phyloP scores from a whole-genome alignment of 495 filamentous ascomycete species.

The Neurospora sp. region DNA sequence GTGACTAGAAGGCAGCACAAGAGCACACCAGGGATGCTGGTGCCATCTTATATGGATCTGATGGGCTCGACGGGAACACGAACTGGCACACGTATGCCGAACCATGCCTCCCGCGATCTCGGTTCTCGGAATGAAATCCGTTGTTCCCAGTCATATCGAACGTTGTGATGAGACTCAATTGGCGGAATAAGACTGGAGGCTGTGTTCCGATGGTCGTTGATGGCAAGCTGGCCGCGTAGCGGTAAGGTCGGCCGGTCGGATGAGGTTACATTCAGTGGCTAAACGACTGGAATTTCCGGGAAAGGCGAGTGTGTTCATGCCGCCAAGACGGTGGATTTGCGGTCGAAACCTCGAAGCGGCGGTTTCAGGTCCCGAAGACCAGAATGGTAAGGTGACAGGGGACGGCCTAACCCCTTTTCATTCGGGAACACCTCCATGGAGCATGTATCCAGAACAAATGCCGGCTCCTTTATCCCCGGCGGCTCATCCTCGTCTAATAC shows the following conservation, averaged over 20 bases:
- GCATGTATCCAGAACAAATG: background rate
- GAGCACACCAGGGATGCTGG: background rate
- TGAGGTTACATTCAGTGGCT: constrained; percentile 10
- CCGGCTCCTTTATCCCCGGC: background rate
- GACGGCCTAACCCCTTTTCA: background rate
- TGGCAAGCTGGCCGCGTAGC: background rate
- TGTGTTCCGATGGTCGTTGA: background rate
- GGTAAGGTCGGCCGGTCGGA: background rate
- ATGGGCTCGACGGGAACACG: background rate
- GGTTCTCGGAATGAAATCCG: constrained; percentile 3
- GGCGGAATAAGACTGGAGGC: constrained; percentile 13
- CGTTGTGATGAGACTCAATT: constrained; percentile 6
- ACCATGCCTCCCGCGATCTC: constrained; percentile 3
- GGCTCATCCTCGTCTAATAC: background rate
- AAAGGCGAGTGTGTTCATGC: constrained; percentile 7
- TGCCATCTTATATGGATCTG: background rate
- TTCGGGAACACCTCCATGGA: background rate
- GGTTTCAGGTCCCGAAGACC: constrained; percentile 1
- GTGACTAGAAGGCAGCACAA: background rate
- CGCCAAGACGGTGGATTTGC: constrained; percentile 15
- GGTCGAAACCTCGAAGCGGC: background rate
- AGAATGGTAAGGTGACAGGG: background rate
- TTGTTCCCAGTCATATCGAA: constrained; percentile 2
- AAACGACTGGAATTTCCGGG: background rate
- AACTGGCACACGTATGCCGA: background rate